phyloP scores from a whole-genome alignment of 257 asterid genomes.

The Thymus mandschuricus region DNA sequence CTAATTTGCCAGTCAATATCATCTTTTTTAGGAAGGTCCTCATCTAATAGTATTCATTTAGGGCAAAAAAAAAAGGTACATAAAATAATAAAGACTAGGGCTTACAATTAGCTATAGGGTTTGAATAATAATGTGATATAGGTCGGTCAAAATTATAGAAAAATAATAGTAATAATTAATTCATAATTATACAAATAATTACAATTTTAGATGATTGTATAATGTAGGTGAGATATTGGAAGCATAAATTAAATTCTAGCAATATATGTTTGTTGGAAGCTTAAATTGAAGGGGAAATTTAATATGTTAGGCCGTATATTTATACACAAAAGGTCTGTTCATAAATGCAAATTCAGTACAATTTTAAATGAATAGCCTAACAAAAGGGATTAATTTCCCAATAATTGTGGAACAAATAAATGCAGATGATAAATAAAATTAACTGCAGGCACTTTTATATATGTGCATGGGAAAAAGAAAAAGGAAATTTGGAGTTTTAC shows the following conservation, averaged over 20 bases:
- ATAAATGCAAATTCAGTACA: conserved; percentile 19
- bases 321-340: conserved; percentile 3
- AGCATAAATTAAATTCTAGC: not conserved
- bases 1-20: not conserved
- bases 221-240: not conserved
- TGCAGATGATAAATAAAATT: not conserved
- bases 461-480: not conserved
- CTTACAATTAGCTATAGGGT: not conserved
- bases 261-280: conserved; percentile 18
- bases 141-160: not conserved
- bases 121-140: not conserved
- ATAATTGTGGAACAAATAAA: conserved; percentile 27
- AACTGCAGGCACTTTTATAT: not conserved
- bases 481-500: not conserved
- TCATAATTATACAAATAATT: too few relatives aligned
- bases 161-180: not conserved
- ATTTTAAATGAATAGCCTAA: not conserved
- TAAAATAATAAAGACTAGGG: not conserved
- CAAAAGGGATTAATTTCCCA: conserved; percentile 1
- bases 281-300: conserved; percentile 18
- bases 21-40: not conserved
- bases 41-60: not conserved
- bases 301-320: conserved; percentile 31
- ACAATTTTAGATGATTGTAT: not conserved
- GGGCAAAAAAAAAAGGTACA: not conserved